These are phyloP conservation scores for Aaosphaeria arxii DNA, from an alignment of 2,329 filamentous ascomycete species.

Conservation along the genomic window DNA sequence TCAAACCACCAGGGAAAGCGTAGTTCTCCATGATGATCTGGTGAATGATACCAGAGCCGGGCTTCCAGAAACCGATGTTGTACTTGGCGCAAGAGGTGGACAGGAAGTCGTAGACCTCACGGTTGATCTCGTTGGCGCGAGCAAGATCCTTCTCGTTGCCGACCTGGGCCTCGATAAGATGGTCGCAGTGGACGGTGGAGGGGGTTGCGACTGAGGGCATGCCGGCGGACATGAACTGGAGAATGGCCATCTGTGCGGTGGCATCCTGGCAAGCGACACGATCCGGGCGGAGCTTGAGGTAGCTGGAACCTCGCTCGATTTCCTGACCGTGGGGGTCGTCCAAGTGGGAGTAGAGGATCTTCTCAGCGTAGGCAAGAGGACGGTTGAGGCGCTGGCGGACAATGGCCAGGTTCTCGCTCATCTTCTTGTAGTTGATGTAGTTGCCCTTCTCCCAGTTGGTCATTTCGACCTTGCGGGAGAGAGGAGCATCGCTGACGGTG, in stretches of 20 bases:
- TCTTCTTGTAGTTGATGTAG: conserved; percentile 99
- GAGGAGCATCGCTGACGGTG: conserved; percentile 78
- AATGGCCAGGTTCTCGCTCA: conserved; percentile 93
- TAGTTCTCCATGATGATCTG: conserved; percentile 99
- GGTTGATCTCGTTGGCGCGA: conserved; percentile 90
- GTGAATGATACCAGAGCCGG: conserved; percentile 98
- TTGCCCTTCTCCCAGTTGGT: conserved; percentile 94
- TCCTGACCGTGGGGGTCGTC: conserved; percentile 96
- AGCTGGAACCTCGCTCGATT: conserved; percentile 91
- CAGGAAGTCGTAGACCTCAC: conserved; percentile 98
- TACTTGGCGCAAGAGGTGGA: conserved; percentile 94
- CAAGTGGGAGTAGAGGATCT: conserved; percentile 98
- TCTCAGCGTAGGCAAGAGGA: conserved; percentile 93
- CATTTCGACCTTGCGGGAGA: conserved; percentile 96
- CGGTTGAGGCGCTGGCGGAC: conserved; percentile 87
- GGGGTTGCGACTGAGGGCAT: conserved; percentile 95
- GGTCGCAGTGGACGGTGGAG: conserved; percentile 95
- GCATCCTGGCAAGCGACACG: conserved; percentile 99
- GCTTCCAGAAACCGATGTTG: conserved; percentile 99
- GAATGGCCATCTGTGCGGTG: conserved; percentile 98
- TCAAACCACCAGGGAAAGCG: conserved; percentile 94
- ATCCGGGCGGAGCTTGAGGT: conserved; percentile 94
- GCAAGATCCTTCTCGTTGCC: conserved; percentile 92
- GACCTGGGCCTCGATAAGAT: conserved; percentile 96
- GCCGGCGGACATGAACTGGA: conserved; percentile 99